Conservation (phyloP, 2,329 filamentous ascomycete species). For the Venturia asperata region DNA sequence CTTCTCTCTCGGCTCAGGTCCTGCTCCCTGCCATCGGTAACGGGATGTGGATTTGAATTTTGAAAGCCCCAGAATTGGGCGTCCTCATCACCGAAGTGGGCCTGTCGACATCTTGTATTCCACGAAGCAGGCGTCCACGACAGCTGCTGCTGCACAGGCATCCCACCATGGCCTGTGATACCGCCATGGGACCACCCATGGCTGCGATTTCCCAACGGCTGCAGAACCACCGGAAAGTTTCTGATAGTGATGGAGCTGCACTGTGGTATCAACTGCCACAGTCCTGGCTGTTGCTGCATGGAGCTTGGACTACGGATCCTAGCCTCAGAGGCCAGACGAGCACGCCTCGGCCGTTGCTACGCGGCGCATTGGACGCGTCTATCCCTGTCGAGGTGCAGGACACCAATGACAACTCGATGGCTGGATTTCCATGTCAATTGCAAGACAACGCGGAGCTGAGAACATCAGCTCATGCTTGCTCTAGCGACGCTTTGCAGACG, state of each 20-base stretch:
- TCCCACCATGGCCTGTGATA: not conserved
- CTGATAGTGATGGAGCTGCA: not conserved
- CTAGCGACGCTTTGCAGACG: slow-evolving; percentile 3
- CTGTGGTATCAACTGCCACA: slow-evolving; percentile 6
- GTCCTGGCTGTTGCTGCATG: not conserved
- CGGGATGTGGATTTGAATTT: not conserved
- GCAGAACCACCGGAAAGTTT: not conserved
- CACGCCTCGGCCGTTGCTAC: slow-evolving; percentile 11
- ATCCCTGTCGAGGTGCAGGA: not conserved
- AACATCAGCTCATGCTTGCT: not conserved
- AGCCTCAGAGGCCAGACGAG: not conserved
- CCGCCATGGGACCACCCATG: not conserved
- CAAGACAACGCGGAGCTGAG: not conserved
- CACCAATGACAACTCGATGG: slow-evolving; percentile 11
- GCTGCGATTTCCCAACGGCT: not conserved
- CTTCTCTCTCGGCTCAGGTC: not conserved
- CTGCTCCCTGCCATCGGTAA: not conserved
- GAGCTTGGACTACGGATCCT: slow-evolving; percentile 7
- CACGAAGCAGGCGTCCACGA: not conserved
- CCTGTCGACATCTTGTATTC: not conserved
- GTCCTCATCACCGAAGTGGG: not conserved
- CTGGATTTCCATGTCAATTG: not conserved
- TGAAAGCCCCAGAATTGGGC: not conserved
- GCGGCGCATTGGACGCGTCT: not conserved
- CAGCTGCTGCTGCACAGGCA: not conserved